Evolutionary conservation across 768 basidiomycete species (phyloP).

Genomic region (Podaxis mareebaensis): DNA sequence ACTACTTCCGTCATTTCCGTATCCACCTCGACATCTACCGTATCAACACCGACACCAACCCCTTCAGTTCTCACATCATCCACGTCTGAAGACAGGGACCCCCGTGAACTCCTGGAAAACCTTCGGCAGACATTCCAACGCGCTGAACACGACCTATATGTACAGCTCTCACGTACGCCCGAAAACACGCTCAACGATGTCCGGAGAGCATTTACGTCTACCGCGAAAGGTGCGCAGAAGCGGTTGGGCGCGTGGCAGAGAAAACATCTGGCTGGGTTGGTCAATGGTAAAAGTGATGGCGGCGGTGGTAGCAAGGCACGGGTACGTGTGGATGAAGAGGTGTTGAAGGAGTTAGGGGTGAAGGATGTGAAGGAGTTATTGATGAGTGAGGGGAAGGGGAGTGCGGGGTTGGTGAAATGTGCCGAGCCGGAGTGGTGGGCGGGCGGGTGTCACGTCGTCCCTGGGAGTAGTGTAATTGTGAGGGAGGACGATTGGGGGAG

Average conservation of each 20-base stretch:
- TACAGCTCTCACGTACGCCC: slow-evolving; percentile 50
- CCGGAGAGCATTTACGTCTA: slow-evolving; percentile 53
- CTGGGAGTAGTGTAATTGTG: slow-evolving; percentile 66
- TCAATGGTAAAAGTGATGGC: not conserved
- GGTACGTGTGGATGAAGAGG: slow-evolving; percentile 18
- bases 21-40: not conserved
- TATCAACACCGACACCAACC: slow-evolving; percentile 12
- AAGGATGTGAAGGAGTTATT: slow-evolving; percentile 2
- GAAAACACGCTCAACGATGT: slow-evolving; percentile 58
- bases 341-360: slow-evolving; percentile 15
- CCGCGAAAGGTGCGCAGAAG: slow-evolving; percentile 53
- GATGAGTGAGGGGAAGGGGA: not conserved
- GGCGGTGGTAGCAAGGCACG: too few species aligned
- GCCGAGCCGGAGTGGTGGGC: slow-evolving; percentile 68
- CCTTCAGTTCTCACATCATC: slow-evolving; percentile 16
- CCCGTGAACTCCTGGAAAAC: slow-evolving; percentile 41
- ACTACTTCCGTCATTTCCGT: not conserved
- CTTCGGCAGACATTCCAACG: slow-evolving; percentile 60
- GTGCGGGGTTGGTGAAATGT: not conserved
- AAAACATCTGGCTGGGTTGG: slow-evolving; percentile 51
- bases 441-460: slow-evolving; percentile 58
- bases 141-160: slow-evolving; percentile 60
- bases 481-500: slow-evolving; percentile 76
- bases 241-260: slow-evolving; percentile 62
- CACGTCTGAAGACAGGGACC: slow-evolving; percentile 28